Evolutionary conservation across 108 stramenopile genomes (phyloP).

Genomic region (Skeletonema potamos): DNA sequence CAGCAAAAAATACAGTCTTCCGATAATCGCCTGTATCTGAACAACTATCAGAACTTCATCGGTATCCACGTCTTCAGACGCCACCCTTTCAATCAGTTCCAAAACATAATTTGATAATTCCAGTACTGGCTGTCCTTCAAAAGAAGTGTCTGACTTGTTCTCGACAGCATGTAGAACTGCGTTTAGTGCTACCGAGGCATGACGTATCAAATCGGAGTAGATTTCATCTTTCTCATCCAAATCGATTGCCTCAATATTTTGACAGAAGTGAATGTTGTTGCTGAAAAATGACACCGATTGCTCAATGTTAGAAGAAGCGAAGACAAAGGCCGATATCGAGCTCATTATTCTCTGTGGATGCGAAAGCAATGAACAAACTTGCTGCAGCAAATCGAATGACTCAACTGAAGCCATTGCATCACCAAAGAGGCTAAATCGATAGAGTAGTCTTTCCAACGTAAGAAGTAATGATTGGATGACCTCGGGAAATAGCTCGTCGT

Average conservation of each 20-base stretch:
- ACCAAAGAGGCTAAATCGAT: slow-evolving; percentile 21
- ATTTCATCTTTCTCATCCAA: background rate
- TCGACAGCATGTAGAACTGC: background rate
- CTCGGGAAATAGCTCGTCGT: slow-evolving; percentile 6
- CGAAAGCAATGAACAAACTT: slow-evolving; percentile 13
- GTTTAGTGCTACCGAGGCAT: background rate
- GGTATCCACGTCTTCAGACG: background rate
- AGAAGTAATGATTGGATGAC: slow-evolving; percentile 27
- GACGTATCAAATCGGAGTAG: background rate
- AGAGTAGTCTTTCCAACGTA: slow-evolving; percentile 24
- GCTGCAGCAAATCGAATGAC: slow-evolving; percentile 26
- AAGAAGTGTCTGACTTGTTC: background rate
- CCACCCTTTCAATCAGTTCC: background rate
- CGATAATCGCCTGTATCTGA: slow-evolving; percentile 13
- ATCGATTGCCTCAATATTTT: background rate
- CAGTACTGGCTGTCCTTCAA: background rate
- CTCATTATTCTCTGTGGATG: slow-evolving; percentile 5
- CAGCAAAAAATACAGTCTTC: slow-evolving; percentile 14
- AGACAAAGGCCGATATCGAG: slow-evolving; percentile 22
- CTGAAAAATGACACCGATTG: slow-evolving; percentile 8
- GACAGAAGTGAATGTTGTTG: slow-evolving; percentile 1
- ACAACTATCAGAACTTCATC: background rate
- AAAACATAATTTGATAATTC: background rate
- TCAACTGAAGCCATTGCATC: slow-evolving; percentile 22
- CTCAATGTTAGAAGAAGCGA: slow-evolving; percentile 33